Base-by-base conservation (phyloP, 2,329 filamentous ascomycete genomes). In the Monilinia polystroma region DNA sequence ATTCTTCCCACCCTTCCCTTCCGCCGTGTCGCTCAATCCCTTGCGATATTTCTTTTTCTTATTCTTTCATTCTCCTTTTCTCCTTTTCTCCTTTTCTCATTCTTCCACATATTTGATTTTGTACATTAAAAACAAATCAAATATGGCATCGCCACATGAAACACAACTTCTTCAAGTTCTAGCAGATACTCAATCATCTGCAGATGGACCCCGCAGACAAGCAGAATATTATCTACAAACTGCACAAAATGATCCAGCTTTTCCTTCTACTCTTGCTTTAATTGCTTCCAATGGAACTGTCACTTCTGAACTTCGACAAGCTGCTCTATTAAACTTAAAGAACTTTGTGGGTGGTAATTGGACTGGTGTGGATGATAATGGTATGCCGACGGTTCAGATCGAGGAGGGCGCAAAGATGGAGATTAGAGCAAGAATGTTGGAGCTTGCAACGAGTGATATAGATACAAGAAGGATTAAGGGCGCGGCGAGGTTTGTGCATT, bases 111-210 rank as follows among this genome's bases (percentile, higher is more conserved):
- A 52, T 8, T 18, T 53, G 18, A 47, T 59, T 32, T 47, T 11
- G 32, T n/a, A 45, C 41, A 32, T 47, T 16, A 7, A 57, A 26
- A 23, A 43, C 7, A 23, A 26, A 29, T 35, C 12, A 35, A 69
- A 41, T 23, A 75, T 76, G 71, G 72, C 69, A 70, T 73, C 71
- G 76, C 80, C 76, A 74, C 97, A 97, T 93, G 93, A 97, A 85
- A 90, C 96, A 81, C 89, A 96, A 83, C 87, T 99, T 79, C 88
- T 95, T 74, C 88, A 89, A 79, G 85, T 98, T 78, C 88, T 99
- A 71, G 87, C 90, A 75, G 92, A 93, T 79, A 96, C 93, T 60
- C 92, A 96, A 81, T 88, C 89, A 70, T 75, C 90, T 68, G 86
- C 88, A 68, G 89, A 94, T 78, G 87, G 81, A 66, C 88, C 90